Conservation (phyloP, 2,329 filamentous ascomycete species). For the Cercospora berteroae region DNA sequence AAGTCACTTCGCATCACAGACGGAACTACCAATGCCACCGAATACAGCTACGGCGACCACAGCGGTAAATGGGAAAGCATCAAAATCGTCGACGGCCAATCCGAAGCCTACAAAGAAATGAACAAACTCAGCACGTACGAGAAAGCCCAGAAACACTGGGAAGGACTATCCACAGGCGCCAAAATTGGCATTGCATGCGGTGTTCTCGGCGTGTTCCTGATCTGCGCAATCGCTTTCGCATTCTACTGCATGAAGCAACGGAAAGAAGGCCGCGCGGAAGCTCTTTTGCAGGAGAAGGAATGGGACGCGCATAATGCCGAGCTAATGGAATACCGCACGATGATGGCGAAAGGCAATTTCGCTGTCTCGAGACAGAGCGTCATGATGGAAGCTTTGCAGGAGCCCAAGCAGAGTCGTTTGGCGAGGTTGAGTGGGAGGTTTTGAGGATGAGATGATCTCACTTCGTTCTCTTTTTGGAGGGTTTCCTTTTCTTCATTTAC, state of each 20-base stretch:
- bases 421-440: slow-evolving; percentile 17
- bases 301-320: slow-evolving; percentile 45
- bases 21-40: slow-evolving; percentile 36
- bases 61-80: slow-evolving; percentile 47
- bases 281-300: slow-evolving; percentile 47
- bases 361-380: slow-evolving; percentile 24
- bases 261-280: slow-evolving; percentile 50
- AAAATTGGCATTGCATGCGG: slow-evolving; percentile 51
- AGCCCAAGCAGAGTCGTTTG: slow-evolving; percentile 10
- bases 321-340: slow-evolving; percentile 32
- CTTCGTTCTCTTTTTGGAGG: not conserved
- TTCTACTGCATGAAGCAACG: slow-evolving; percentile 54
- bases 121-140: slow-evolving; percentile 45
- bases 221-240: slow-evolving; percentile 37
- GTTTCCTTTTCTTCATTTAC: not conserved
- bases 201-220: slow-evolving; percentile 43
- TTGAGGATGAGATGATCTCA: not conserved
- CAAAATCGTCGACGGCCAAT: slow-evolving; percentile 40
- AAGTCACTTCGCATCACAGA: slow-evolving; percentile 38
- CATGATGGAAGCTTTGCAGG: slow-evolving; percentile 21
- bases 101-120: slow-evolving; percentile 32
- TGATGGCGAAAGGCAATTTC: slow-evolving; percentile 34
- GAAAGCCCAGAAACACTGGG: slow-evolving; percentile 45
- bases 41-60: slow-evolving; percentile 43
- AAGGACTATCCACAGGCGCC: slow-evolving; percentile 45